Conservation (phyloP, 495 filamentous ascomycete species). For the Penicillium flavigenum region DNA sequence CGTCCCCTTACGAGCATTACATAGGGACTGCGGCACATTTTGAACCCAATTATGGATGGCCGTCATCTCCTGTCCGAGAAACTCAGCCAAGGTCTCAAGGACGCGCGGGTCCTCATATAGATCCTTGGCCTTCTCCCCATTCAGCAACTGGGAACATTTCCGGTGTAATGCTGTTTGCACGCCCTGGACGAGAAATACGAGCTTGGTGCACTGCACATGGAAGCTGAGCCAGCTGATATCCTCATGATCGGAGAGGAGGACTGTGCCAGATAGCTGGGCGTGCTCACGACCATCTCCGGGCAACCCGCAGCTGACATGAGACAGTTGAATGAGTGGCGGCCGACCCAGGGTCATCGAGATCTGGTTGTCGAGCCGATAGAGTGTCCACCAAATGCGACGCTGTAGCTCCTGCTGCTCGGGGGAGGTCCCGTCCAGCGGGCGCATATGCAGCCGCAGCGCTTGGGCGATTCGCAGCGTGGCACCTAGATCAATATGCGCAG, state of each 20-base stretch:
- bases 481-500: constrained; percentile 40
- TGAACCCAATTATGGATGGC: constrained; percentile 29
- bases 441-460: constrained; percentile 50
- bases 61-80: constrained; percentile 28
- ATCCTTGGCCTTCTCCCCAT: constrained; percentile 20
- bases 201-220: constrained; percentile 37
- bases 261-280: constrained; percentile 38
- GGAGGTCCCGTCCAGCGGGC: not conserved
- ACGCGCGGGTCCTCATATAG: constrained; percentile 3
- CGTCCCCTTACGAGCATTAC: constrained; percentile 32
- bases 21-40: constrained; percentile 40
- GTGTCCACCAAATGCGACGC: constrained; percentile 53
- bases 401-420: constrained; percentile 33
- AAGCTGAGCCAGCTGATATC: constrained; percentile 44
- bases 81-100: constrained; percentile 25
- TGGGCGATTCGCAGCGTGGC: constrained; percentile 49
- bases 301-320: constrained; percentile 36
- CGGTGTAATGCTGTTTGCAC: constrained; percentile 41
- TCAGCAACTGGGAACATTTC: constrained; percentile 10
- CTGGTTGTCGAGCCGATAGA: constrained; percentile 50
- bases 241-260: constrained; percentile 35
- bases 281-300: constrained; percentile 39
- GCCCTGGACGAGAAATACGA: constrained; percentile 37
- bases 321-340: constrained; percentile 38
- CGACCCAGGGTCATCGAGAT: constrained; percentile 53